Conservation (phyloP, 108 stramenopile genomes). For the Nitzschia putrida region DNA sequence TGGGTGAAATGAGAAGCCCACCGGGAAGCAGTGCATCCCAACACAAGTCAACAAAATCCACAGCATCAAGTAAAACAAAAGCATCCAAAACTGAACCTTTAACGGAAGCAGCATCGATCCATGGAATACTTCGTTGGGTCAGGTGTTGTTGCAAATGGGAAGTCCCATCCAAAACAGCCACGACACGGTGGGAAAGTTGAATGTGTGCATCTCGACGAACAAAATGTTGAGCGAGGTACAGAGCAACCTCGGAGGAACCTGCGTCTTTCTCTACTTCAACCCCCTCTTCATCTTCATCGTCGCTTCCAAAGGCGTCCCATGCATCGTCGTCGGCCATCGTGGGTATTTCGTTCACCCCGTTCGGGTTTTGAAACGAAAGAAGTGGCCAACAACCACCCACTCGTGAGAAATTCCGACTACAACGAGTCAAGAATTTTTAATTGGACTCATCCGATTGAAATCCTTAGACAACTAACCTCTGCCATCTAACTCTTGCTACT, state of each 20-base stretch:
- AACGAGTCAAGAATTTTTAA: too few species aligned
- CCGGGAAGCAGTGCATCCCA: conserved; percentile 7
- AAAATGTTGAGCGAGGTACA: conserved; percentile 45
- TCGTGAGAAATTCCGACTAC: too few species aligned
- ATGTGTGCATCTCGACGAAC: conserved; percentile 47
- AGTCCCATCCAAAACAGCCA: conserved; percentile 20
- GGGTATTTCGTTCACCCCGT: neutral
- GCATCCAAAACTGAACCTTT: neutral
- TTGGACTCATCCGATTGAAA: too few species aligned
- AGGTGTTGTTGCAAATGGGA: neutral
- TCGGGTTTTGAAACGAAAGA: too few species aligned
- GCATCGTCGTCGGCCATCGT: conserved; percentile 22
- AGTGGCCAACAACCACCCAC: too few species aligned
- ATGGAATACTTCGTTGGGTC: conserved; percentile 16
- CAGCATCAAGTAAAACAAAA: neutral
- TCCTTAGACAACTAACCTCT: too few species aligned
- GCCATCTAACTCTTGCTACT: too few species aligned
- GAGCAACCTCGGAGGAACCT: conserved; percentile 19
- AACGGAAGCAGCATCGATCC: neutral
- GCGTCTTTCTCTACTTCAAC: conserved; percentile 21
- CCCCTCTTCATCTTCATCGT: conserved; percentile 37
- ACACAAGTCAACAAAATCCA: neutral
- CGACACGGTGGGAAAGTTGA: conserved; percentile 40
- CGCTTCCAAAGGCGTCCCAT: conserved; percentile 72
- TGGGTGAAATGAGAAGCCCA: conserved; percentile 1